Conservation (phyloP, 345 rosid genomes). For the Garcia nutans region DNA sequence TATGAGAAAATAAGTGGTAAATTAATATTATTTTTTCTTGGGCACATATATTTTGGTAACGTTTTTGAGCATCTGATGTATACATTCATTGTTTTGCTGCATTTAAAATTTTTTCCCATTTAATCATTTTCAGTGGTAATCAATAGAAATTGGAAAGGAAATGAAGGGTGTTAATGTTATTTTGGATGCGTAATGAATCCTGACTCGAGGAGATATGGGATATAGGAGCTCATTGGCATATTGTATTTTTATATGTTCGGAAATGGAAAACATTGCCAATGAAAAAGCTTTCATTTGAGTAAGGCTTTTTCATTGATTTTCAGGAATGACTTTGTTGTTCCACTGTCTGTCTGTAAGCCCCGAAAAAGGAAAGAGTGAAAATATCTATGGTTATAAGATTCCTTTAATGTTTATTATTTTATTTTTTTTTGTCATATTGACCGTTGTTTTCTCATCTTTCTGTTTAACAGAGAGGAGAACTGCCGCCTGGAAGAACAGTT, state of each 20-base stretch:
- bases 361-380: background rate
- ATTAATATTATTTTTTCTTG: background rate
- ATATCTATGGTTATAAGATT: background rate
- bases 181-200: background rate
- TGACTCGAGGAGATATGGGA: background rate
- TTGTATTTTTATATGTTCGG: background rate
- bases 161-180: background rate
- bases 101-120: background rate
- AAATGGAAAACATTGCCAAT: background rate
- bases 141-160: background rate
- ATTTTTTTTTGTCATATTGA: background rate
- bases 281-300: background rate
- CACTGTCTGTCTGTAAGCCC: background rate
- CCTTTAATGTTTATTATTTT: background rate
- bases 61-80: too few species aligned
- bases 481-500: constrained; percentile 61
- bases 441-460: background rate
- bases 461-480: constrained; percentile 59
- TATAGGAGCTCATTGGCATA: too few species aligned
- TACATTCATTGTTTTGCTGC: background rate
- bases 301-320: background rate
- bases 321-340: background rate
- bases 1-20: background rate
- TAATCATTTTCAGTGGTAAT: background rate
- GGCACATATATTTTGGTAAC: background rate